Base-by-base conservation (phyloP, 1,284 basidiomycete species). In the Trametes polyzona region DNA sequence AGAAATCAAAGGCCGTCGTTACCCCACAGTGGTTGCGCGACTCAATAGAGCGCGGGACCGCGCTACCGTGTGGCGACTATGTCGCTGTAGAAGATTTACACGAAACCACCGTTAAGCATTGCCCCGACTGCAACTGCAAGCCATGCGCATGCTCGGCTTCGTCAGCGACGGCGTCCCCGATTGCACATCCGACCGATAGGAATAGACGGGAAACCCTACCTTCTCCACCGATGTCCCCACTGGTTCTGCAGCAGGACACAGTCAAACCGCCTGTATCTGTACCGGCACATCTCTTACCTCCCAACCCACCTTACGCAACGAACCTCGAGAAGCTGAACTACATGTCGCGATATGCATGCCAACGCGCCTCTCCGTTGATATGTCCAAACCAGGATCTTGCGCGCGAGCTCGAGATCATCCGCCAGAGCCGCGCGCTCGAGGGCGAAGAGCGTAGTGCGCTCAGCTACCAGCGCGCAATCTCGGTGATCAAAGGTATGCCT, bases 11-110 rank as follows among this genome's bases (percentile, higher is more conserved):
- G 66, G 74, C 79, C 0, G 78, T 90, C 19, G 86, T 92, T 11
- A 85, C 79, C 0, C 86, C 88, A 0, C 74, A 81, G 29, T 92
- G 89, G 90, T 76, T 92, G 12, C 76, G 70, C 26, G 78, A 86
- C 57, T 87, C 84, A 6, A 71, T 83, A 14, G 65, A 70, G 21
- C 71, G 76, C 40, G 73, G 77, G 0, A 71, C 64, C n/a, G 65
- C 76, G 0, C 69, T 83, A 2, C 79, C 85, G 0, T 87, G 74
- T 55, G 78, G 73, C 1, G 71, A 76, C 37, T 89, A 85, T 65
- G 76, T 79, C 29, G 86, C 85, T 0, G 52, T 90, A 12, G 59
- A 69, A 8, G 78, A 83, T 52, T 69, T 86, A 24, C 75, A 72
- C n/a, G 72, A 79, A 4, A 73, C 78, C 53, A 83, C 79, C 0